These are phyloP conservation scores for Chlorella vulgaris DNA, from an alignment of 139 green algal genomes.

Conservation along the genomic window DNA sequence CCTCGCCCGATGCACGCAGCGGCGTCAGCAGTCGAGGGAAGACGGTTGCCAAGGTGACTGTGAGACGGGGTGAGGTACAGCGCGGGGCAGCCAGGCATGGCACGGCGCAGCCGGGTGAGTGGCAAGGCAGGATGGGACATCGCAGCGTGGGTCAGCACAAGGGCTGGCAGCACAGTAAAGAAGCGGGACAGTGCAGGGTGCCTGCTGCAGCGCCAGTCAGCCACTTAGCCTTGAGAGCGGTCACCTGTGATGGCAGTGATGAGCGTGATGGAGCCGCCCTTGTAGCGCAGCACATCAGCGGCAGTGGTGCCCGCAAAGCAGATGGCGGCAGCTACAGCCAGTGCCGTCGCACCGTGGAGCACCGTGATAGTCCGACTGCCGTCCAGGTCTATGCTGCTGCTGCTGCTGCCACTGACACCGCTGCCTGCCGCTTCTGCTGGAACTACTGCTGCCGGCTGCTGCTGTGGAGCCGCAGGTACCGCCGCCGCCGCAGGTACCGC, in stretches of 20 bases:
- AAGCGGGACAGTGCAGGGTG: background rate
- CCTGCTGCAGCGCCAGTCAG: background rate
- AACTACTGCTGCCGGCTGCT: background rate
- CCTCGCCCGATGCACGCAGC: constrained; percentile 72
- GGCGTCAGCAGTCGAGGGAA: constrained; percentile 54
- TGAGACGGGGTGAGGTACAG: background rate
- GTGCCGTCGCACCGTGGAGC: constrained; percentile 35
- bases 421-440: background rate
- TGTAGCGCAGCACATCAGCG: constrained; percentile 25
- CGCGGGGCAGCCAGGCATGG: background rate
- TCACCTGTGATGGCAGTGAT: constrained; percentile 69
- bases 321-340: constrained; percentile 37
- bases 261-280: constrained; percentile 63
- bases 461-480: background rate
- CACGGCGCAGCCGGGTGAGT: background rate
- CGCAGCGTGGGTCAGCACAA: too few relatives aligned
- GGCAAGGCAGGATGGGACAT: background rate
- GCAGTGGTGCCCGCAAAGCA: constrained; percentile 41
- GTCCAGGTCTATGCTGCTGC: background rate
- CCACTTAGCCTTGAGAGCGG: background rate
- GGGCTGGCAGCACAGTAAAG: background rate
- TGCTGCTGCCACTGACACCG: background rate
- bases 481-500: background rate
- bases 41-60: constrained; percentile 70
- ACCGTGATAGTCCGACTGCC: constrained; percentile 25